Percentiles rank a stretch among this genome's conserved stretches.
phyloP scores from a whole-genome alignment of 192 early-diverging fungal genomes.

The Coemansia sp. region DNA sequence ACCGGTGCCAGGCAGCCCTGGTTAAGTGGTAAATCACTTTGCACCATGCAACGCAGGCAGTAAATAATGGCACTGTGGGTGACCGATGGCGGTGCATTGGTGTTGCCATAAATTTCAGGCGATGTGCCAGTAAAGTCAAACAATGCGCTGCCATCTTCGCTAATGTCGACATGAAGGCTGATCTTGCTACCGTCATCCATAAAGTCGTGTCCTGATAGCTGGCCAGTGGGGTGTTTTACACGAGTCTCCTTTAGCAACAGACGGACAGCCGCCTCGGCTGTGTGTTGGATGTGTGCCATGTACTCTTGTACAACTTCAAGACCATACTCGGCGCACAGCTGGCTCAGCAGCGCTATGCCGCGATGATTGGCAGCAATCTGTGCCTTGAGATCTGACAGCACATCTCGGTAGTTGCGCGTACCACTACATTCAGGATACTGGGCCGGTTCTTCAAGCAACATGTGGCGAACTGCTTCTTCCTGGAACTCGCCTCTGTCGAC shows the following conservation, averaged over 20 bases:
- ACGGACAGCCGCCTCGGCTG: slow-evolving; percentile 85
- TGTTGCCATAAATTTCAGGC: slow-evolving; percentile 85
- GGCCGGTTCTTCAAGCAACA: slow-evolving; percentile 80
- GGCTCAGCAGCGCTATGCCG: slow-evolving; percentile 81
- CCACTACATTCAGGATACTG: slow-evolving; percentile 83
- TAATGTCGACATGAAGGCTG: slow-evolving; percentile 69
- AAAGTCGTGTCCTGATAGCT: slow-evolving; percentile 60
- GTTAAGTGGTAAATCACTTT: slow-evolving; percentile 90
- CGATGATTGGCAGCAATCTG: slow-evolving; percentile 97
- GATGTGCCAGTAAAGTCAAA: slow-evolving; percentile 97
- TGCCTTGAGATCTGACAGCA: slow-evolving; percentile 92
- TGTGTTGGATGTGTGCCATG: slow-evolving; percentile 88
- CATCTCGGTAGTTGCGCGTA: slow-evolving; percentile 85
- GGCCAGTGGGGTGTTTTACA: slow-evolving; percentile 40
- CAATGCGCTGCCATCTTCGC: slow-evolving; percentile 69
- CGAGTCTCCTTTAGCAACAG: slow-evolving; percentile 67
- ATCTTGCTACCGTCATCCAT: slow-evolving; percentile 96
- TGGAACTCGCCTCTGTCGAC: slow-evolving; percentile 84
- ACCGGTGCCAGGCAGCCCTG: slow-evolving; percentile 92
- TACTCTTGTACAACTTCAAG: slow-evolving; percentile 90
- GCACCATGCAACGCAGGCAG: slow-evolving; percentile 89
- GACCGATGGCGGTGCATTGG: slow-evolving; percentile 74
- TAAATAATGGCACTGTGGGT: slow-evolving; percentile 96
- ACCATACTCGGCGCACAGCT: slow-evolving; percentile 82
- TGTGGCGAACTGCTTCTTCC: slow-evolving; percentile 70